A percentile compares a stretch with the other conserved stretches of the same genome.
Evolutionary conservation across 2,329 filamentous ascomycete species (phyloP).

Genomic region (Verticillium isaacii): DNA sequence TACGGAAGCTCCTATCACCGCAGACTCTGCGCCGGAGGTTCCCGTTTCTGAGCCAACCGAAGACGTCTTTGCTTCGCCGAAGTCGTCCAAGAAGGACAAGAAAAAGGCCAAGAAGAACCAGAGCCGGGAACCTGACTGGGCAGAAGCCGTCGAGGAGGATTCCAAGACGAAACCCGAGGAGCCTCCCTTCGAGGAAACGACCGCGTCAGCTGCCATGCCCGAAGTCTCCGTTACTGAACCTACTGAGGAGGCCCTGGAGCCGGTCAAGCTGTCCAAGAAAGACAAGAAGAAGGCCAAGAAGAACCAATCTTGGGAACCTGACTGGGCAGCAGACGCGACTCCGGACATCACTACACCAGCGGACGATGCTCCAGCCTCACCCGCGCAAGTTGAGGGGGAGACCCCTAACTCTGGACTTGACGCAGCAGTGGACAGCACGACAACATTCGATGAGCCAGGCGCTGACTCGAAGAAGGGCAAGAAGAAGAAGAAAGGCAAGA

Average conservation of each 20-base stretch:
- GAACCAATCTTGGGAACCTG: not conserved
- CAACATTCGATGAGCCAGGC: not conserved
- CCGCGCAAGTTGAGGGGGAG: not conserved
- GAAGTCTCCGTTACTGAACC: not conserved
- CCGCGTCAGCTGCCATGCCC: not conserved
- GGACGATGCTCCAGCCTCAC: not conserved
- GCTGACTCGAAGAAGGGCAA: conserved; percentile 21
- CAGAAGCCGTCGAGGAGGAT: not conserved
- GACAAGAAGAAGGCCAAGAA: conserved; percentile 20
- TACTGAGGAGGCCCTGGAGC: conserved; percentile 5
- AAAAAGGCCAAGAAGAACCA: conserved; percentile 28
- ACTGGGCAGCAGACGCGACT: conserved; percentile 1
- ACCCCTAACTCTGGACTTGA: not conserved
- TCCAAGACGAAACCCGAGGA: not conserved
- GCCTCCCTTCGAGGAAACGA: not conserved
- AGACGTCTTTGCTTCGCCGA: conserved; percentile 21
- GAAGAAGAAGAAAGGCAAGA: conserved; percentile 29
- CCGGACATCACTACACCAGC: conserved; percentile 10
- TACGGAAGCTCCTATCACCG: not conserved
- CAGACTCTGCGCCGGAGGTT: not conserved
- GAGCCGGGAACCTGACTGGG: not conserved
- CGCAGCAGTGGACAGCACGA: not conserved
- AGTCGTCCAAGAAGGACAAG: conserved; percentile 32
- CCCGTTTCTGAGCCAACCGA: conserved; percentile 6
- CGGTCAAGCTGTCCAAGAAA: conserved; percentile 24